Evolutionary conservation across 805 yeast species (phyloP), one percentile per base, ranked within the genome.

Genomic region (Metschnikowia gelsemii): DNA sequence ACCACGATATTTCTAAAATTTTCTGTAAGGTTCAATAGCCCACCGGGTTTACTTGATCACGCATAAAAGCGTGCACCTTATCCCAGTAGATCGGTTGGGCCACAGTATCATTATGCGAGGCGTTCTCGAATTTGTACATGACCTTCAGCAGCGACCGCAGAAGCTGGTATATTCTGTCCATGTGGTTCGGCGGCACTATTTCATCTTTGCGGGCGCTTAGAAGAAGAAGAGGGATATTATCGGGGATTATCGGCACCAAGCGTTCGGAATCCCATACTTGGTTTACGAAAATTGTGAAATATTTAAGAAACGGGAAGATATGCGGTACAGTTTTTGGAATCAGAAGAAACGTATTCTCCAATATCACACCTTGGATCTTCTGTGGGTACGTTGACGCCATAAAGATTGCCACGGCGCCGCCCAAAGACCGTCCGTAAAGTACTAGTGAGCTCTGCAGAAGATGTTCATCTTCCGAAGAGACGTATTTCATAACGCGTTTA

Each of bases 321-420:
- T 84, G 83, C 0, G 95, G 73, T 78, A 42, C 86, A 66, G 55
- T 84, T 51, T 87, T 82, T 5, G 82, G 75, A 13, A 91, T 76
- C 39, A 83, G 78, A 38, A 87, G 64, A 48, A 91, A 91, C 0
- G 98, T 88, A 61, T 91, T 91, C 56, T 91, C 99, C 25, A 91
- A 61, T 2, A 93, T 74, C 8, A 90, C 52, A 1, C 84, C 96
- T 40, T 72, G 71, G 11, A 87, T 66, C 22, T 70, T 45, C 1
- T 62, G 53, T 2, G 80, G 68, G 53, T 73, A 76, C 17, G 72
- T 72, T 2, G 87, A 72, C 0, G 93, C 89, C 39, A 88, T 75
- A 63, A 88, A 85, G 14, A 89, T 76, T 6, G 95, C 88, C 25
- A 87, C 96, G 0, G 98, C 99, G 3, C 98, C 98, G 25, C 99